These are phyloP conservation scores for Oryza glumipatula DNA, from an alignment of 176 grass and related monocot species.

Conservation along the genomic window DNA sequence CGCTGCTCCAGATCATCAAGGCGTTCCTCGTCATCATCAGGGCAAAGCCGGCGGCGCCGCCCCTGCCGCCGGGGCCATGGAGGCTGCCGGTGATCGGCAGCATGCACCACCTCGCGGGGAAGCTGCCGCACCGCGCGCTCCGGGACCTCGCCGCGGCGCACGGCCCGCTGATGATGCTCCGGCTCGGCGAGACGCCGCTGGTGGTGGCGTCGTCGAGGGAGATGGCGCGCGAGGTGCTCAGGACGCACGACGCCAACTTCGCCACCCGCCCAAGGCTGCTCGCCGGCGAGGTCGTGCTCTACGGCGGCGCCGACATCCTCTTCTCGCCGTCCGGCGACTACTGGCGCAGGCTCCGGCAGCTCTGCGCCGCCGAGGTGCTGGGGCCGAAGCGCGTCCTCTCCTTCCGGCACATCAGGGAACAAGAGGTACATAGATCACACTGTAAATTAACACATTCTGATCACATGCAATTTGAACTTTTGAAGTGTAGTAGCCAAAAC, in stretches of 20 bases:
- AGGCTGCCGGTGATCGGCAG: slow-evolving; percentile 46
- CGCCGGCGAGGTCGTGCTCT: slow-evolving; percentile 47
- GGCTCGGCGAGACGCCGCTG: slow-evolving; percentile 44
- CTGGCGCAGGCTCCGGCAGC: slow-evolving; percentile 38
- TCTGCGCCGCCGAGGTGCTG: not conserved
- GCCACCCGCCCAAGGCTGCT: slow-evolving; percentile 41
- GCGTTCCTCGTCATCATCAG: no score
- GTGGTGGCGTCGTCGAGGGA: slow-evolving; percentile 48
- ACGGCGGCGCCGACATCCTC: slow-evolving; percentile 51
- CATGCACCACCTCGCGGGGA: slow-evolving; percentile 48
- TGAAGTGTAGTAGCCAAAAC: no score
- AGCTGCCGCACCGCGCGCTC: slow-evolving; percentile 39
- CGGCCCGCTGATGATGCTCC: slow-evolving; percentile 47
- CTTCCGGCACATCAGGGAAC: not conserved
- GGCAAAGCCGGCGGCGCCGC: no score
- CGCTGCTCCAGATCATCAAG: no score
- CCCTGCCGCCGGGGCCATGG: slow-evolving; percentile 18
- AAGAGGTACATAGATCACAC: not conserved
- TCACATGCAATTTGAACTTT: no score
- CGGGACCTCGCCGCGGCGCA: slow-evolving; percentile 34
- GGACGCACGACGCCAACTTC: slow-evolving; percentile 56
- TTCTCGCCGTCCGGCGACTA: slow-evolving; percentile 49
- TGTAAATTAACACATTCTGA: no score
- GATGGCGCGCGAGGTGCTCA: slow-evolving; percentile 46
- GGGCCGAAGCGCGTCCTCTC: not conserved